Evolutionary conservation across 495 filamentous ascomycete species (phyloP).

Genomic region (Gamarada debralockiae): DNA sequence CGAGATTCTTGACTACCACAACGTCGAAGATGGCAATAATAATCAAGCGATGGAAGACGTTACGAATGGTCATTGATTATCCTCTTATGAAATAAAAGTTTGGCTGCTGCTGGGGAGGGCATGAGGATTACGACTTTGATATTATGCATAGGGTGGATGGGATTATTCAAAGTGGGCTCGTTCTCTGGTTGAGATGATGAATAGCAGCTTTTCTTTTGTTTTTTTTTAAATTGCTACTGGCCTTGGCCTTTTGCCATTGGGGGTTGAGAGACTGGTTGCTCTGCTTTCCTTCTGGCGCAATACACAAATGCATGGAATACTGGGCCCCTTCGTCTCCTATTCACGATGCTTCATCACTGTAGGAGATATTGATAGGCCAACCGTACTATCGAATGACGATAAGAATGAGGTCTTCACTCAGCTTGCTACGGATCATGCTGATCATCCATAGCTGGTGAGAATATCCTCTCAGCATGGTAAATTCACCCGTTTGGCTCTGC

Average conservation of each 20-base stretch:
- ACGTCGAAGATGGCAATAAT: conserved; percentile 45
- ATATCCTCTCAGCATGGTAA: no score
- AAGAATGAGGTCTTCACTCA: no score
- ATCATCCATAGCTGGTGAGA: no score
- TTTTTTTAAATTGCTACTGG: not conserved
- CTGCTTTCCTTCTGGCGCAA: not conserved
- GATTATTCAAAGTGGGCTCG: not conserved
- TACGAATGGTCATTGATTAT: conserved; percentile 11
- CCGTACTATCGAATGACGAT: no score
- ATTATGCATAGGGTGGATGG: not conserved
- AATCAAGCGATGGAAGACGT: conserved; percentile 17
- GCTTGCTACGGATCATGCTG: no score
- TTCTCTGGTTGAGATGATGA: no score
- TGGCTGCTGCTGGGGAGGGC: not conserved
- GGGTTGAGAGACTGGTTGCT: conserved; percentile 1
- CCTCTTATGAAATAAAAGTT: not conserved
- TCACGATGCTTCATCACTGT: not conserved
- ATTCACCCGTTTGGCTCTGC: no score
- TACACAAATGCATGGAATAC: conserved; percentile 2
- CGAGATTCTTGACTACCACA: conserved; percentile 98
- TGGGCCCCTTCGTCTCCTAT: not conserved
- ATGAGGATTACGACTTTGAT: no score
- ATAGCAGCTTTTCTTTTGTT: not conserved
- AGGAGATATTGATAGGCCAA: not conserved
- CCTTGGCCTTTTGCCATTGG: not conserved